Conservation (phyloP, 192 early-diverging fungal genomes). For the Powellomyces hirtus region DNA sequence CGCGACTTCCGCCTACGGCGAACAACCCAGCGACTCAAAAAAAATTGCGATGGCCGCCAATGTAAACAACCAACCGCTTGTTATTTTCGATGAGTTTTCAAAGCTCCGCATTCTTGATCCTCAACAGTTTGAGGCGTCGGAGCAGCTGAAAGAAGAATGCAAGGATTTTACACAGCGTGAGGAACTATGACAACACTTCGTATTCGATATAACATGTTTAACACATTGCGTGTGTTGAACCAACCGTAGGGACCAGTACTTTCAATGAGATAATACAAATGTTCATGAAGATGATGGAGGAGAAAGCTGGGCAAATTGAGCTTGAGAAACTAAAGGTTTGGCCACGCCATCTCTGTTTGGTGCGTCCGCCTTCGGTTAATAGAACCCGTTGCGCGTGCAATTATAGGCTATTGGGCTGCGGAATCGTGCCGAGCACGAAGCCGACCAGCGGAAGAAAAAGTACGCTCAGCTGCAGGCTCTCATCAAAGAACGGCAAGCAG, state of each 20-base stretch:
- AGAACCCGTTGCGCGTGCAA: no score
- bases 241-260: slow-evolving; percentile 37
- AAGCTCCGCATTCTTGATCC: slow-evolving; percentile 56
- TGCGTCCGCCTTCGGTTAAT: no score
- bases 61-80: background rate
- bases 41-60: background rate
- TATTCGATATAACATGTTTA: no score
- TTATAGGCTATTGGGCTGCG: slow-evolving; percentile 51
- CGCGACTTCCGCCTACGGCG: no score
- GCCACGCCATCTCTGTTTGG: background rate
- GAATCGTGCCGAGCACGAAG: slow-evolving; percentile 44
- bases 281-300: slow-evolving; percentile 42
- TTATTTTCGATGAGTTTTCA: slow-evolving; percentile 56
- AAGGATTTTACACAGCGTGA: slow-evolving; percentile 49
- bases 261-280: slow-evolving; percentile 42
- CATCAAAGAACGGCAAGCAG: slow-evolving; percentile 42
- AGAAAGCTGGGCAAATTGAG: slow-evolving; percentile 54
- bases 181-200: background rate
- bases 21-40: no score
- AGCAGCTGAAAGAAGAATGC: slow-evolving; percentile 56
- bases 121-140: slow-evolving; percentile 46
- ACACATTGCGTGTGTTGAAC: background rate
- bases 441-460: slow-evolving; percentile 33
- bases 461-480: slow-evolving; percentile 35
- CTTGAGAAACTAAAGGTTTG: slow-evolving; percentile 53